A percentile compares a stretch with the other conserved stretches of the same genome.
Evolutionary conservation across 2,329 filamentous ascomycete genomes (phyloP).

Genomic region (Fusarium haematococcum): DNA sequence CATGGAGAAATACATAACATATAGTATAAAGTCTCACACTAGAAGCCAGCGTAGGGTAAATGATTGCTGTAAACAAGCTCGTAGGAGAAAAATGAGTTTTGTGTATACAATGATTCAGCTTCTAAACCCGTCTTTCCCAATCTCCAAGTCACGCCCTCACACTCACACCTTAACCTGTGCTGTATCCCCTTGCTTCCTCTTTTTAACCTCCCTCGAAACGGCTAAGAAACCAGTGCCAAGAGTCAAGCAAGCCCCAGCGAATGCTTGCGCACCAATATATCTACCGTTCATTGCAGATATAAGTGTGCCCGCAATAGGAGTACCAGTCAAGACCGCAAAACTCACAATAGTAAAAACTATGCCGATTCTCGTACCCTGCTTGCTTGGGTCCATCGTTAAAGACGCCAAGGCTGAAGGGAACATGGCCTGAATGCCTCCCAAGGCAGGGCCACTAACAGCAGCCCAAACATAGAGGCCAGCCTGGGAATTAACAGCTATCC

Average conservation of each 20-base stretch:
- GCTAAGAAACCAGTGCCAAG: neutral
- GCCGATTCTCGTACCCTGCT: neutral
- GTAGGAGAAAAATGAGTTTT: too few species aligned
- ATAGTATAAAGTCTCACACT: neutral
- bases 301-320: neutral
- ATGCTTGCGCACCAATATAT: neutral
- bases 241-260: neutral
- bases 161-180: neutral
- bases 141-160: neutral
- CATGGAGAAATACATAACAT: neutral
- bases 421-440: neutral
- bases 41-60: too few species aligned
- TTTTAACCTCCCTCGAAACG: neutral
- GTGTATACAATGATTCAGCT: neutral
- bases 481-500: neutral
- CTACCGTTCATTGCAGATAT: neutral
- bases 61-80: too few species aligned
- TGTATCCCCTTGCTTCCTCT: neutral
- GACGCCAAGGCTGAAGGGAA: neutral
- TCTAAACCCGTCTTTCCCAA: neutral
- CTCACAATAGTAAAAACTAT: neutral
- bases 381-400: neutral
- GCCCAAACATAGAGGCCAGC: neutral
- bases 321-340: neutral
- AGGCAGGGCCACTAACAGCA: neutral